phyloP scores from a whole-genome alignment of 208 protist species.

The Endotrypanum monterogeii region DNA sequence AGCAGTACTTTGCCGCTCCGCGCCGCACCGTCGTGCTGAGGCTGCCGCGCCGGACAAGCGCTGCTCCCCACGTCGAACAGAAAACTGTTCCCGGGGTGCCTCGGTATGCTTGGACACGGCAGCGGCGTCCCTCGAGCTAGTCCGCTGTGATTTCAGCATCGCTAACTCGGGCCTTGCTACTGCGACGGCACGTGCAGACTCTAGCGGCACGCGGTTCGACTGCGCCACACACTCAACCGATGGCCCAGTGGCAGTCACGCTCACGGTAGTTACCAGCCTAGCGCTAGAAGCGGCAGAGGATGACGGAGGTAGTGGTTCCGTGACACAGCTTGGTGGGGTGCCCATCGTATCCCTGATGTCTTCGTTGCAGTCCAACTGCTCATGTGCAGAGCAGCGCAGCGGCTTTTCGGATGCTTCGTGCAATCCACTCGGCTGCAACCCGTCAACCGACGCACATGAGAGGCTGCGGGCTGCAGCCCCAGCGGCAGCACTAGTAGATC shows the following conservation, averaged over 20 bases:
- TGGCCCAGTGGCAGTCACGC: neutral
- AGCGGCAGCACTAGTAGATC: neutral
- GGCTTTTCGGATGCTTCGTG: constrained; percentile 3
- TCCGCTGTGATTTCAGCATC: neutral
- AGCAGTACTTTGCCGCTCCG: constrained; percentile 8
- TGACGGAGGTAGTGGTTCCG: neutral
- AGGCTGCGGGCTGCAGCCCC: neutral
- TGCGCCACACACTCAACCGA: neutral
- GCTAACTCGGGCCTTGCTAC: neutral
- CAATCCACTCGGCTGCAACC: constrained; percentile 5
- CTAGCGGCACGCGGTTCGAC: neutral
- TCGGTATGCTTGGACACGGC: neutral
- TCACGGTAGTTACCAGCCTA: neutral
- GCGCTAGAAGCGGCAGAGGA: neutral
- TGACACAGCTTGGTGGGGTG: neutral
- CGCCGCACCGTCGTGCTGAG: constrained; percentile 4
- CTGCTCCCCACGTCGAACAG: constrained; percentile 31
- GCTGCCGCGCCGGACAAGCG: constrained; percentile 10
- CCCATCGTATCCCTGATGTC: neutral
- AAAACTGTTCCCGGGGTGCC: neutral
- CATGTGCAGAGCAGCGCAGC: constrained; percentile 21
- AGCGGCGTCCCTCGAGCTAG: neutral
- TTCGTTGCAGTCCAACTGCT: constrained; percentile 4
- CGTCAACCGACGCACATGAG: constrained; percentile 1
- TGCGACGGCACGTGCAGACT: neutral